phyloP scores from a whole-genome alignment of 192 early-diverging fungal genomes.

The Podila minutissima region DNA sequence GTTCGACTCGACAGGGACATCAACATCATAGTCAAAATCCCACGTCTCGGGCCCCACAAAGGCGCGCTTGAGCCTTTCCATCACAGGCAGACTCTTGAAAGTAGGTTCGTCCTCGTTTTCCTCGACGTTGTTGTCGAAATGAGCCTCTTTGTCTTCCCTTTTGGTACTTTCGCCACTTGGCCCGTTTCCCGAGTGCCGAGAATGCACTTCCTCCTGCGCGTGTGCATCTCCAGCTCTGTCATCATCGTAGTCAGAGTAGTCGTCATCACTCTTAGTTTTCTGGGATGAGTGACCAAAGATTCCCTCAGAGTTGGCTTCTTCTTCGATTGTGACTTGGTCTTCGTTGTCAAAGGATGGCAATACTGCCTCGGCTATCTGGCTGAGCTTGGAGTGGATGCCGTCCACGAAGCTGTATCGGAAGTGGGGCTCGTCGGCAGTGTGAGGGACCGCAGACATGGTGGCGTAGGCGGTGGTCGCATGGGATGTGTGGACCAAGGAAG shows the following conservation, averaged over 20 bases:
- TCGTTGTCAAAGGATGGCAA: neutral
- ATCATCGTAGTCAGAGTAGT: neutral
- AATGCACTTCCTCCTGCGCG: neutral
- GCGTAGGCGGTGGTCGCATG: neutral
- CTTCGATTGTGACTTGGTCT: neutral
- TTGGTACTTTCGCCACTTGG: too few species aligned
- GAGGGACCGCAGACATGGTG: slow-evolving; percentile 11
- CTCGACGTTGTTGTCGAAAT: neutral
- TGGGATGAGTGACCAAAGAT: neutral
- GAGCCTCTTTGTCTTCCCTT: neutral
- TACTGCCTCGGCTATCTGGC: neutral
- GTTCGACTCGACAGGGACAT: neutral
- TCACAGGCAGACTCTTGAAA: slow-evolving; percentile 4
- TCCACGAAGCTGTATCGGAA: slow-evolving; percentile 13
- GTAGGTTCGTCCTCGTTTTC: neutral
- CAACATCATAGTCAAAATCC: neutral
- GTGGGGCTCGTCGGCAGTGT: slow-evolving; percentile 13
- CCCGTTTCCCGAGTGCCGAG: neutral
- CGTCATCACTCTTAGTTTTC: neutral
- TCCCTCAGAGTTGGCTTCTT: neutral
- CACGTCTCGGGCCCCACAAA: neutral
- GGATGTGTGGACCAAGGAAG: neutral
- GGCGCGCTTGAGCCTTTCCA: neutral
- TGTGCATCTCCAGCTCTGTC: neutral
- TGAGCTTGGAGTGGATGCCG: neutral